Percentiles rank a stretch among this genome's conserved stretches.
These are phyloP conservation scores for Cyberlindnera galapagoensis DNA, from an alignment of 805 yeast species.

Conservation along the genomic window DNA sequence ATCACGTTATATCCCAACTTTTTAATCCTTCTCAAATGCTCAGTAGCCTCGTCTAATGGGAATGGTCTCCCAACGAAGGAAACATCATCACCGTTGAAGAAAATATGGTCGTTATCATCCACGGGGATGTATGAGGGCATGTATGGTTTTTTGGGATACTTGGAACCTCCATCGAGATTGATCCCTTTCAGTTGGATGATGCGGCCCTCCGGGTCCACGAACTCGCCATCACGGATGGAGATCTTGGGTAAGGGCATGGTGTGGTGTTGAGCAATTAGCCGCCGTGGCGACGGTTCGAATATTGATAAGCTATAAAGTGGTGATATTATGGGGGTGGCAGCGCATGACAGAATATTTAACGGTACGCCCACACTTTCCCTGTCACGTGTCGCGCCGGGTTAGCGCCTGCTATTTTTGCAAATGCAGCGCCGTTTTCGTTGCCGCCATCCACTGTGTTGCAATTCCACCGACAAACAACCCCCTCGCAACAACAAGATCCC, in stretches of 20 bases:
- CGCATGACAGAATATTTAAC: too few relatives aligned
- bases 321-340: background rate
- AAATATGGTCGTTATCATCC: slow-evolving; percentile 31
- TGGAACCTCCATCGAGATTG: slow-evolving; percentile 70
- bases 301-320: too few relatives aligned
- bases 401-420: too few relatives aligned
- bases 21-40: slow-evolving; percentile 64
- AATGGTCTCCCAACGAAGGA: slow-evolving; percentile 84
- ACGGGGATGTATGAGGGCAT: slow-evolving; percentile 31
- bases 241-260: too few relatives aligned
- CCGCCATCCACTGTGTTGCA: too few relatives aligned
- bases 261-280: too few relatives aligned
- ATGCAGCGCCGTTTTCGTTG: too few relatives aligned
- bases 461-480: background rate
- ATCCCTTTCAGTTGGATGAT: slow-evolving; percentile 69
- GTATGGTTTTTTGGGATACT: slow-evolving; percentile 58
- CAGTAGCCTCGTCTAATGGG: slow-evolving; percentile 63
- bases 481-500: background rate
- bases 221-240: slow-evolving; percentile 38
- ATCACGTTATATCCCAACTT: slow-evolving; percentile 78
- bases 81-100: slow-evolving; percentile 65
- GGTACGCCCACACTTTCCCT: too few relatives aligned
- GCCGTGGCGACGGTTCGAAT: too few relatives aligned
- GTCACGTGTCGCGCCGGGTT: too few relatives aligned
- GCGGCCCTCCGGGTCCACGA: slow-evolving; percentile 52